Base-by-base conservation (phyloP, 495 filamentous ascomycete species). In the Hamigera avellanea region DNA sequence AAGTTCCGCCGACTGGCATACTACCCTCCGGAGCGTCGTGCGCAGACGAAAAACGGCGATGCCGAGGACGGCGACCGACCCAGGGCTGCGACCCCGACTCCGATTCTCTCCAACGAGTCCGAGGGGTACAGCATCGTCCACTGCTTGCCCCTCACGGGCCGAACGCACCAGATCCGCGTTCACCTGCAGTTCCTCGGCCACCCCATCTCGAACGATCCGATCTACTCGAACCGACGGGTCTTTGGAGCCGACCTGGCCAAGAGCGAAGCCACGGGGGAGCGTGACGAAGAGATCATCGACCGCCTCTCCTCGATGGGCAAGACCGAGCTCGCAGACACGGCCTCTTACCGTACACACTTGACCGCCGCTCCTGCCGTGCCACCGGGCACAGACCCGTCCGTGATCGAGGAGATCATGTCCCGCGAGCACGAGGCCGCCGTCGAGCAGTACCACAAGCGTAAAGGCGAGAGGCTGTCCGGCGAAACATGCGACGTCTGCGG, bases 131-230 rank as follows among this genome's bases (percentile, higher is more conserved):
- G 86, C 18, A 89, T 98, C 43, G 87, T 98, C 17, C 81, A 89
- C 45, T 96, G 93, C 52, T 71, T 89, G 33, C 91, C 91, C 0
- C 71, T 95, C 14, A 98, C 91, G 0, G 91, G 91, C 0, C 76
- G 91, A 32, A 98, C 91, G 6, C 91, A 98, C 50, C 91, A 98
- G 52, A 75, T 98, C 14, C 75, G 91, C 16, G 93, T 98, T 8
- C 91, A 98, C 49, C 72, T 98, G 1, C 91, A 98, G 50, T 94
- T 82, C 52, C 62, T 98, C 8, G 91, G 91, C 7, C 82, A 98
- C 48, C 93, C 91, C 2, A 95, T 98, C 48, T 75, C 81, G 33
- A 96, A 96, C 53, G 91, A 98, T 52, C 91, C 91, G 2, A 98
- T 98, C 42, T 98, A 98, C 56, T 86, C 82, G 46, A 96, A 96